Evolutionary conservation across 768 basidiomycete genomes (phyloP), one percentile per base, ranked within the genome.

Genomic region (Suillus spraguei): DNA sequence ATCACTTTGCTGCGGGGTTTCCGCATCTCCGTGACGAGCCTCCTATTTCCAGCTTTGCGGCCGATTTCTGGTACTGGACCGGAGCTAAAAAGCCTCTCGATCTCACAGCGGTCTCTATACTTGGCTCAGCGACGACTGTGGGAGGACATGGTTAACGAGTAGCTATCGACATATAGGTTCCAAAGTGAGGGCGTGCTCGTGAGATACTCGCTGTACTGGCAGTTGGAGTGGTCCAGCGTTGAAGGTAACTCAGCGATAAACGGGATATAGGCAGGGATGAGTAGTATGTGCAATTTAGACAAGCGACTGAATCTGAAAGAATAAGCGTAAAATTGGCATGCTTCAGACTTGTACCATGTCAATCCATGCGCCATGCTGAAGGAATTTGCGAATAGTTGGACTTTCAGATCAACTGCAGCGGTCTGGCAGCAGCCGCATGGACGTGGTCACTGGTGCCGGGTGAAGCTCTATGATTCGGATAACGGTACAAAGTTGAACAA

Each of bases 11-110:
- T 77, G 4, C 90, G 92, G 92, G 69, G 97, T 95, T 74, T 95
- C 97, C 97, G 99, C 96, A 98, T 97, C 73, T 94, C 88, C 0
- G 96, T 99, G 17, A 95, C 81, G 60, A 99, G 83, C 2, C 96
- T 99, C 77, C 99, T 95, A 1, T 24, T 47, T 22, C 22, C 13
- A 14, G 46, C 22, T 47, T 2, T 5, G 46, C 46, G 2, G 22
- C 22, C 13, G 22, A 14, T 6, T 24, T 47, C 13, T 14, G 22
- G 5, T 13, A 44, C 10, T n/a, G 39, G 39, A 6, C 16, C 38
- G 14, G 42, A 42, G 42, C 42, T 10, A 8, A 44, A 9, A 4
- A 47, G 20, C 20, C 11, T 46, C 44, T 46, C 11, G 44, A 22
- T 22, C 13, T 47, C 22, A 14, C n/a, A 47, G 46, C 22, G 13